These are phyloP conservation scores for Fusarium avenaceum DNA, from an alignment of 2,329 filamentous ascomycete species.

Conservation along the genomic window DNA sequence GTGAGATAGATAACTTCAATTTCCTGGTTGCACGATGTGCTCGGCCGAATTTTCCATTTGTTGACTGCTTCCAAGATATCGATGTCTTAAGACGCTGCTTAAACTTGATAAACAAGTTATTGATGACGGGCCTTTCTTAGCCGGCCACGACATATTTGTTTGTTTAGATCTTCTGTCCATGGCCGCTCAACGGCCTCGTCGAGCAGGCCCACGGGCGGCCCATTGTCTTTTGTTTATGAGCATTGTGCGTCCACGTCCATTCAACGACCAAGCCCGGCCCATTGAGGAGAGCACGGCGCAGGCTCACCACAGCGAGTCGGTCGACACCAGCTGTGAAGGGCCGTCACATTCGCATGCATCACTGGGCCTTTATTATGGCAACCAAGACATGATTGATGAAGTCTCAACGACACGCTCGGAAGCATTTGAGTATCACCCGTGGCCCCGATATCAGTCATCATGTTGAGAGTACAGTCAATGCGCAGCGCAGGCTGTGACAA, in stretches of 20 bases:
- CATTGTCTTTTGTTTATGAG: slow-evolving; percentile 38
- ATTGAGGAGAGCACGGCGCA: slow-evolving; percentile 35
- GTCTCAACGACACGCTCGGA: background rate
- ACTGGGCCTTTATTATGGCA: slow-evolving; percentile 15
- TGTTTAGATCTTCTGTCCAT: slow-evolving; percentile 44
- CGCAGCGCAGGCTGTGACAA: slow-evolving; percentile 13
- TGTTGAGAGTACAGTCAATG: slow-evolving; percentile 32
- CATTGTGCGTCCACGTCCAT: slow-evolving; percentile 41
- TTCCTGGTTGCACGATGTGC: slow-evolving; percentile 7
- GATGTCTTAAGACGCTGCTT: background rate
- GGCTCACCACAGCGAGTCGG: slow-evolving; percentile 43
- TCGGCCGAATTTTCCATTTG: slow-evolving; percentile 20
- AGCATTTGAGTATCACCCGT: background rate
- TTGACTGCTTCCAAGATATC: slow-evolving; percentile 19
- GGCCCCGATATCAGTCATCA: slow-evolving; percentile 35
- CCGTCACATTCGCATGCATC: slow-evolving; percentile 31
- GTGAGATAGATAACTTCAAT: slow-evolving; percentile 29
- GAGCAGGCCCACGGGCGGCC: slow-evolving; percentile 42
- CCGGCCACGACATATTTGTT: slow-evolving; percentile 44
- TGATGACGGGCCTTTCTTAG: background rate
- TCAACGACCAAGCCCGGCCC: slow-evolving; percentile 18
- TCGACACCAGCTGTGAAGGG: slow-evolving; percentile 37
- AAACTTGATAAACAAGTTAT: slow-evolving; percentile 3
- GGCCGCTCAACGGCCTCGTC: slow-evolving; percentile 35
- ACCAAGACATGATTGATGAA: slow-evolving; percentile 21